Percentiles rank a stretch among this genome's conserved stretches.
phyloP scores from a whole-genome alignment of 2,329 filamentous ascomycete genomes.

The Shiraia sp. region DNA sequence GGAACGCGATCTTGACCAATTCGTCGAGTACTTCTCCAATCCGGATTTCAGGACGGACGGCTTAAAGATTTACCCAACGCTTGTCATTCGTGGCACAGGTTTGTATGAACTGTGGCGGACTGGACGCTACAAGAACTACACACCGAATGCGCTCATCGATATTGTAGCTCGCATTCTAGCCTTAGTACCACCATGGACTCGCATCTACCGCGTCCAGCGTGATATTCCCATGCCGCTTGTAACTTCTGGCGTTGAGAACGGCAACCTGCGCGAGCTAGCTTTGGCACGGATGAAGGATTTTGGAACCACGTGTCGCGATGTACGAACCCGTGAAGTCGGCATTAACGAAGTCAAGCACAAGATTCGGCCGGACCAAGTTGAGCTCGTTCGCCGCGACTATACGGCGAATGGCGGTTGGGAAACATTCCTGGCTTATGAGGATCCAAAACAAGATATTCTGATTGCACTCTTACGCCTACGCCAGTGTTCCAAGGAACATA shows the following conservation, averaged over 20 bases:
- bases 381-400: slow-evolving; percentile 93
- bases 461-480: slow-evolving; percentile 86
- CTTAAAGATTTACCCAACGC: slow-evolving; percentile 95
- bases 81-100: slow-evolving; percentile 95
- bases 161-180: slow-evolving; percentile 95
- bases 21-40: slow-evolving; percentile 96
- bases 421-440: slow-evolving; percentile 96
- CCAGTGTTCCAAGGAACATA: slow-evolving; percentile 90
- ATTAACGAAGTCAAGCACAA: slow-evolving; percentile 99
- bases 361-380: slow-evolving; percentile 93
- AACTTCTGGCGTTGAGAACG: slow-evolving; percentile 97
- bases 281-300: slow-evolving; percentile 99
- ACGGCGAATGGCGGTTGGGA: slow-evolving; percentile 96
- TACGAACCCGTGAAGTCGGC: slow-evolving; percentile 92
- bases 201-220: slow-evolving; percentile 96
- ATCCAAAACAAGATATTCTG: slow-evolving; percentile 96
- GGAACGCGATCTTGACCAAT: slow-evolving; percentile 96
- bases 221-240: slow-evolving; percentile 99
- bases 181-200: slow-evolving; percentile 93
- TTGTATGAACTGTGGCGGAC: slow-evolving; percentile 98
- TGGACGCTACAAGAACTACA: slow-evolving; percentile 97
- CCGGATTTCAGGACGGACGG: slow-evolving; percentile 95
- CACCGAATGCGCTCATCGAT: slow-evolving; percentile 93
- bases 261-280: slow-evolving; percentile 90
- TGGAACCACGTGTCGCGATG: slow-evolving; percentile 93